Percentiles rank a stretch among this genome's conserved stretches.
phyloP scores from a whole-genome alignment of 345 rosid species.

The Hypericum perforatum region DNA sequence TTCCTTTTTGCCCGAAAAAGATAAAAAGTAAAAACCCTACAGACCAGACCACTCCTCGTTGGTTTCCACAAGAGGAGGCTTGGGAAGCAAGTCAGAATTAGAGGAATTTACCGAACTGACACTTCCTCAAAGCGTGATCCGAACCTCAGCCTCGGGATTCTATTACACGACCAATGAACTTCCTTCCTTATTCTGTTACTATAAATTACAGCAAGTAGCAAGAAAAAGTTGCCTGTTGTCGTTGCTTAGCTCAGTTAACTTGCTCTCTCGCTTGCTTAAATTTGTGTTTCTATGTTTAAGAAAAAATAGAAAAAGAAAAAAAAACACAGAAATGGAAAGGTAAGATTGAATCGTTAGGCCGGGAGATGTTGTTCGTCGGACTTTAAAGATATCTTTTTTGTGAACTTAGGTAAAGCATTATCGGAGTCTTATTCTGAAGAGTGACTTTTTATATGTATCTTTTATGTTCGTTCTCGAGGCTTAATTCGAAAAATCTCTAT shows the following conservation, averaged over 20 bases:
- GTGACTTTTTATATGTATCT: too few relatives aligned
- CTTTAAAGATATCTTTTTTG: too few relatives aligned
- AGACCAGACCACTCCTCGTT: neutral
- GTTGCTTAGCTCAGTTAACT: too few relatives aligned
- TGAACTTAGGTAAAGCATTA: neutral
- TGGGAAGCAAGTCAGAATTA: conserved; percentile 33
- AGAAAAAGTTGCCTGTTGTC: neutral
- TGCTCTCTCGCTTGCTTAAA: neutral
- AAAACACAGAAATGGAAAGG: conserved; percentile 13
- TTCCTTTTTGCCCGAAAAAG: neutral
- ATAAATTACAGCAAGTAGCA: neutral
- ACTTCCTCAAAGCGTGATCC: conserved; percentile 3
- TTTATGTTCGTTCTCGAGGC: too few relatives aligned
- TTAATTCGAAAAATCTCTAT: too few relatives aligned
- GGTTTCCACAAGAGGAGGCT: neutral
- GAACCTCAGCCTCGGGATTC: conserved; percentile 9
- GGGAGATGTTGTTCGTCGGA: neutral
- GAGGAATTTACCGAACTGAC: conserved; percentile 22
- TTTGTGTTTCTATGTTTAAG: neutral
- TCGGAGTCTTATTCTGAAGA: neutral
- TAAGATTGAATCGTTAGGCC: neutral
- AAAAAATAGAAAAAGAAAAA: too few relatives aligned
- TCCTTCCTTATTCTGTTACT: conserved; percentile 35
- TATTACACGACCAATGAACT: neutral
- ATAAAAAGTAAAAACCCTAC: neutral